Percentiles rank a stretch among this genome's conserved stretches.
These are phyloP conservation scores for Russula ochroleuca DNA, from an alignment of 768 basidiomycete genomes.

Conservation along the genomic window DNA sequence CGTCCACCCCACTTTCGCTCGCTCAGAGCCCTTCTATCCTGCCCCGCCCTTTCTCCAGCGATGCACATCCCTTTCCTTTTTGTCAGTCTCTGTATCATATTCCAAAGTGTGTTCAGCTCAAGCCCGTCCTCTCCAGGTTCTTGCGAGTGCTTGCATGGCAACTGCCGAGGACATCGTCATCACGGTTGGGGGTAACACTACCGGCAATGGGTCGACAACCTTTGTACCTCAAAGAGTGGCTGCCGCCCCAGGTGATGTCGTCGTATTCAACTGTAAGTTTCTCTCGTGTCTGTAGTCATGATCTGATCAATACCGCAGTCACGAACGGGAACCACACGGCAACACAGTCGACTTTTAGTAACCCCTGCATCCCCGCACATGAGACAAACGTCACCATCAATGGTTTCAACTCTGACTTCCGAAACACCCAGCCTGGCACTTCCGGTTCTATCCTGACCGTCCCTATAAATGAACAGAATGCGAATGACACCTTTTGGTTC, in stretches of 20 bases:
- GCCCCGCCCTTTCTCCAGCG: neutral
- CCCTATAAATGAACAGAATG: slow-evolving; percentile 41
- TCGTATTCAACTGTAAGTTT: slow-evolving; percentile 53
- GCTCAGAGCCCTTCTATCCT: neutral
- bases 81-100: slow-evolving; percentile 8
- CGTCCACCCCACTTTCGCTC: neutral
- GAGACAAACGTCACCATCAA: slow-evolving; percentile 47
- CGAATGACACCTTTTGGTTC: slow-evolving; percentile 52
- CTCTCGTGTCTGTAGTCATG: neutral
- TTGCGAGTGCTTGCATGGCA: slow-evolving; percentile 24
- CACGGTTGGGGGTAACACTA: slow-evolving; percentile 45
- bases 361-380: slow-evolving; percentile 52
- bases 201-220: slow-evolving; percentile 41
- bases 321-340: slow-evolving; percentile 34
- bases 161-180: slow-evolving; percentile 42
- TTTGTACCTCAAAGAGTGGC: slow-evolving; percentile 45
- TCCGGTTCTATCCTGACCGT: slow-evolving; percentile 44
- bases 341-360: slow-evolving; percentile 52
- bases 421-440: slow-evolving; percentile 46
- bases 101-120: neutral
- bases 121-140: slow-evolving; percentile 11
- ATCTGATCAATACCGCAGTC: slow-evolving; percentile 49
- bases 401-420: slow-evolving; percentile 55
- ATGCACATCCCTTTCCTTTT: slow-evolving; percentile 2
- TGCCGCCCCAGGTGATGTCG: slow-evolving; percentile 45